These are phyloP conservation scores for Picochlorum sp. DNA, from an alignment of 139 green algal genomes.

Conservation along the genomic window DNA sequence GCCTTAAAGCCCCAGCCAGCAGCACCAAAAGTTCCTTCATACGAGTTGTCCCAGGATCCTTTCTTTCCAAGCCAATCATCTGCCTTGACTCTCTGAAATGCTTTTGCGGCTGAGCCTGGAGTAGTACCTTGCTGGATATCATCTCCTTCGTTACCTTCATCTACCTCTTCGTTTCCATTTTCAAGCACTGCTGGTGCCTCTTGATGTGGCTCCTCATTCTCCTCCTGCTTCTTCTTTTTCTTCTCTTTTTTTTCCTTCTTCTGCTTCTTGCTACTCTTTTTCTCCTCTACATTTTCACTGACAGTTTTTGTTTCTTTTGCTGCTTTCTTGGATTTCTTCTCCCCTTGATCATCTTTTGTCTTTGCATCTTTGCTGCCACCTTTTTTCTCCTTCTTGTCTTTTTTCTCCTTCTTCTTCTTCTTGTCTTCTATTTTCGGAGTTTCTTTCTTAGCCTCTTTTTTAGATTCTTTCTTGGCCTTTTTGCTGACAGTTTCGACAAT, in stretches of 20 bases:
- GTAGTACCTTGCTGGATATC: conserved; percentile 11
- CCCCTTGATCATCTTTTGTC: not conserved
- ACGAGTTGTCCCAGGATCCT: conserved; percentile 67
- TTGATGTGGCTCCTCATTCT: conserved; percentile 23
- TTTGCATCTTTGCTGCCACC: not conserved
- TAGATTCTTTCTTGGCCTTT: not conserved
- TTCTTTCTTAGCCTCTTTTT: conserved; percentile 5
- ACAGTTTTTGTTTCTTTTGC: not conserved
- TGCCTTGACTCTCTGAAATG: conserved; percentile 74
- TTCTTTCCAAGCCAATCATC: conserved; percentile 75
- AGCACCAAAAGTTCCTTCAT: conserved; percentile 55
- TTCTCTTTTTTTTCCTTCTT: not conserved
- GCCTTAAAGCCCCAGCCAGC: conserved; percentile 89
- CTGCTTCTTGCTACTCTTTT: not conserved
- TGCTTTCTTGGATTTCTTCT: not conserved
- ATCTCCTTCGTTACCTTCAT: not conserved
- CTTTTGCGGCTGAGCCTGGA: conserved; percentile 28
- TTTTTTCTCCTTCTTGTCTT: conserved; percentile 26
- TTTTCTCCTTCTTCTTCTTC: conserved; percentile 9
- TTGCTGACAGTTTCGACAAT: not conserved
- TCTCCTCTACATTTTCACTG: not conserved
- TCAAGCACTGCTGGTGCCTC: conserved; percentile 1
- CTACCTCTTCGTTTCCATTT: not conserved
- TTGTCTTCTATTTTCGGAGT: not conserved
- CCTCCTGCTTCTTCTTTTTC: conserved; percentile 20